These are phyloP conservation scores for Delitschia confertaspora DNA, from an alignment of 495 filamentous ascomycete species.

Conservation along the genomic window DNA sequence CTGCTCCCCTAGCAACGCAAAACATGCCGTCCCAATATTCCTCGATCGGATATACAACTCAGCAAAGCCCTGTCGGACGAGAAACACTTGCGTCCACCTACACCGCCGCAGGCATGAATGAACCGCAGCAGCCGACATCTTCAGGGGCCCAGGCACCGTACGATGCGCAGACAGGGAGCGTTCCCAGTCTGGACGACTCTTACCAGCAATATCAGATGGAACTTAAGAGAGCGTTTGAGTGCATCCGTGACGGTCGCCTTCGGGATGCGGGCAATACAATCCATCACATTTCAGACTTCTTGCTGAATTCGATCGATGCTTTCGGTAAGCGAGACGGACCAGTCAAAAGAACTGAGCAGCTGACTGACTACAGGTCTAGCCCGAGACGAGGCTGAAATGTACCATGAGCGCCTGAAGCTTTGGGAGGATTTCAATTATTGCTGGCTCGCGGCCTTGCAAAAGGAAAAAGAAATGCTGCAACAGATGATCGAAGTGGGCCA, in stretches of 20 bases:
- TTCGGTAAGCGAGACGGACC: conserved; percentile 81
- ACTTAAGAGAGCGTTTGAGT: conserved; percentile 65
- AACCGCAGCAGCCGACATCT: conserved; percentile 39
- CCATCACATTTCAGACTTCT: conserved; percentile 73
- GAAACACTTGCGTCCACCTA: conserved; percentile 45
- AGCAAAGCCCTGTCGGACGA: conserved; percentile 45
- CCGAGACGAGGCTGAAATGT: conserved; percentile 63
- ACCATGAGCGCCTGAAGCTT: conserved; percentile 63
- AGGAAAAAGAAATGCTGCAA: conserved; percentile 68
- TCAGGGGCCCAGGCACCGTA: conserved; percentile 19
- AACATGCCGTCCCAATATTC: conserved; percentile 47
- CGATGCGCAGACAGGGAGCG: conserved; percentile 31
- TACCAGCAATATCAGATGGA: conserved; percentile 65
- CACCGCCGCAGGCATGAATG: conserved; percentile 44
- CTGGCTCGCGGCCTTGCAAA: conserved; percentile 81
- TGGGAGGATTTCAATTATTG: conserved; percentile 95
- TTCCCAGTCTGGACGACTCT: conserved; percentile 47
- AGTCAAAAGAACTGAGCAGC: conserved; percentile 20
- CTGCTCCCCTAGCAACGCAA: conserved; percentile 44
- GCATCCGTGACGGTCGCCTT: conserved; percentile 64
- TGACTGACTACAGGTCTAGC: conserved; percentile 48
- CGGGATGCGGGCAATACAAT: conserved; percentile 63
- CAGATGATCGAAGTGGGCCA: conserved; percentile 51
- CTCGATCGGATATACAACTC: conserved; percentile 44
- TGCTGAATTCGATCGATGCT: conserved; percentile 69